These are phyloP conservation scores for Colletotrichum destructivum DNA, from an alignment of 2,329 filamentous ascomycete species.

Conservation along the genomic window DNA sequence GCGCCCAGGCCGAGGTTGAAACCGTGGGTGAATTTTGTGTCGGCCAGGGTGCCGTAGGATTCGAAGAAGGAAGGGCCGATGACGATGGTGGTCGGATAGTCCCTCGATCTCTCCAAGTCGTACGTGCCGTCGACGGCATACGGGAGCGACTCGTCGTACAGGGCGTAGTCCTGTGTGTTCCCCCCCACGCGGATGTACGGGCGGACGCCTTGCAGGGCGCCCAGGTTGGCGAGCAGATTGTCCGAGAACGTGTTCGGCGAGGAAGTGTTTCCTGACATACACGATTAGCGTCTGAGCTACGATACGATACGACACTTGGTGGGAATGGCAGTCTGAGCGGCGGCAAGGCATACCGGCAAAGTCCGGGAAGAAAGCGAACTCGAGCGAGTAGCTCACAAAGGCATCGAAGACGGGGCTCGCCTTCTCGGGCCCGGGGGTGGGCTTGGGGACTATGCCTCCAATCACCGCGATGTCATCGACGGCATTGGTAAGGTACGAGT, in stretches of 20 bases:
- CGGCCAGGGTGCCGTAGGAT: constrained; percentile 71
- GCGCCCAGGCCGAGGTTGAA: constrained; percentile 71
- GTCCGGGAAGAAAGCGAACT: constrained; percentile 67
- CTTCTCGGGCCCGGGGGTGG: constrained; percentile 27
- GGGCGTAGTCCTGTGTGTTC: constrained; percentile 77
- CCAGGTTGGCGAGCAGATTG: constrained; percentile 71
- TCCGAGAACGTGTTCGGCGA: constrained; percentile 73
- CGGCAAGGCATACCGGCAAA: constrained; percentile 56
- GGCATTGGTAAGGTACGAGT: not conserved
- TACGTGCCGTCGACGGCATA: constrained; percentile 67
- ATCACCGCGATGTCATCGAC: not conserved
- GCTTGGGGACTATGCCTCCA: constrained; percentile 1
- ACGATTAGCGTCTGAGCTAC: not conserved
- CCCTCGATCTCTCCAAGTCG: constrained; percentile 63
- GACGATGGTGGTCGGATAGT: constrained; percentile 73
- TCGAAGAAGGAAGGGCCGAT: constrained; percentile 76
- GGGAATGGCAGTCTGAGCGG: not conserved
- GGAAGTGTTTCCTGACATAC: constrained; percentile 62
- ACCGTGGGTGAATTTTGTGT: constrained; percentile 71
- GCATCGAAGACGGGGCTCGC: constrained; percentile 48
- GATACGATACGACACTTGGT: not conserved
- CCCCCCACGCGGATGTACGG: constrained; percentile 75
- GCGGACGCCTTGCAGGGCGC: constrained; percentile 67
- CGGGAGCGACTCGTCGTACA: constrained; percentile 69
- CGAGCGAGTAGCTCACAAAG: constrained; percentile 68